Percentiles rank a stretch among this genome's conserved stretches.
These are phyloP conservation scores for Neofusicoccum umdonicola DNA, from an alignment of 2,329 filamentous ascomycete genomes.

Conservation along the genomic window DNA sequence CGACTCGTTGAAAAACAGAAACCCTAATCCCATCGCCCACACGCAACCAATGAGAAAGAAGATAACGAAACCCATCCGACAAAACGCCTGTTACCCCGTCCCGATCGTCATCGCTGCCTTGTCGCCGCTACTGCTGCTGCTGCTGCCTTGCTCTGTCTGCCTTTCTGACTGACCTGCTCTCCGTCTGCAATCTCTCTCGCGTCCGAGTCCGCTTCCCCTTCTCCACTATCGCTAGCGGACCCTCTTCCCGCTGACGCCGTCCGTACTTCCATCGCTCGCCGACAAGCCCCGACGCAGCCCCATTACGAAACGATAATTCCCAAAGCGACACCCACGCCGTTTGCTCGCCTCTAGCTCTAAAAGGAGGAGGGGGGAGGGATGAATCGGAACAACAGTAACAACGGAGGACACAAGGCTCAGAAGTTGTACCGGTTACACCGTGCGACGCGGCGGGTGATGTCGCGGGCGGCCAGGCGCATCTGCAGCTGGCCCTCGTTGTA, in stretches of 20 bases:
- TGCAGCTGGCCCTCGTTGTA: conserved; percentile 19
- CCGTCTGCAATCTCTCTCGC: too few species aligned
- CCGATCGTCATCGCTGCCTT: too few species aligned
- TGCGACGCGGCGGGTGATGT: conserved; percentile 16
- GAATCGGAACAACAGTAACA: not conserved
- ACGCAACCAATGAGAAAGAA: too few species aligned
- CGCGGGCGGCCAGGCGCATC: conserved; percentile 15
- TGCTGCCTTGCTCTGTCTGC: too few species aligned
- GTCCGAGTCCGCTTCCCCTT: not conserved
- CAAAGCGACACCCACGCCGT: not conserved
- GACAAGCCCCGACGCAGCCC: too few species aligned
- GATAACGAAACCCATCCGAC: too few species aligned
- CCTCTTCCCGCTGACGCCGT: not conserved
- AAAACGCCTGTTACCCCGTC: too few species aligned
- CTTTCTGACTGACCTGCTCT: too few species aligned
- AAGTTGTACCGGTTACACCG: conserved; percentile 18
- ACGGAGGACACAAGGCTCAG: not conserved
- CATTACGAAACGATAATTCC: not conserved
- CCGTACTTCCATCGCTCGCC: not conserved
- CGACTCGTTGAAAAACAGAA: too few species aligned
- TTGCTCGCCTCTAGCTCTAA: too few species aligned
- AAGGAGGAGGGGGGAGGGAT: not conserved
- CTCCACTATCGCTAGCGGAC: not conserved
- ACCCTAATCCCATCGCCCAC: too few species aligned
- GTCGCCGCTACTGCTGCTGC: too few species aligned